These are phyloP conservation scores for Paxillus rubicundulus DNA, from an alignment of 768 basidiomycete species.

Conservation along the genomic window DNA sequence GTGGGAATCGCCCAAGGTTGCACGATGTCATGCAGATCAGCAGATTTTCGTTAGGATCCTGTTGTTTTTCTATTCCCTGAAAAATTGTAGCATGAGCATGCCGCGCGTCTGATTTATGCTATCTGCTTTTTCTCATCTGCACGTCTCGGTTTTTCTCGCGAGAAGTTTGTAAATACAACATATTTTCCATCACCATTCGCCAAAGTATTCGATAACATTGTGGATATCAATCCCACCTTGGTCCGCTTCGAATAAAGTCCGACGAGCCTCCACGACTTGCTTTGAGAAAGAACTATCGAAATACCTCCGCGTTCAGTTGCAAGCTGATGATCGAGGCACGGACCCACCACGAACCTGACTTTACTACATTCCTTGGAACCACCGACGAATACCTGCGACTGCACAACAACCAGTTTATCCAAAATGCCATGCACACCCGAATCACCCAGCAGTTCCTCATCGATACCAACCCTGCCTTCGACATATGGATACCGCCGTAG, in stretches of 20 bases:
- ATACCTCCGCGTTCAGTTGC: not conserved
- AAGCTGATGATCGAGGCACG: not conserved
- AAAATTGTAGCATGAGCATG: slow-evolving; percentile 31
- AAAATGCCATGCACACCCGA: slow-evolving; percentile 52
- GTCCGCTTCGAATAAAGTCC: slow-evolving; percentile 17
- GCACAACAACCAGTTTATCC: slow-evolving; percentile 53
- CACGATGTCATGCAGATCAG: slow-evolving; percentile 2
- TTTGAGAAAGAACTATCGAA: slow-evolving; percentile 48
- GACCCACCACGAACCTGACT: slow-evolving; percentile 37
- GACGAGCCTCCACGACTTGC: slow-evolving; percentile 48
- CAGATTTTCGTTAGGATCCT: not conserved
- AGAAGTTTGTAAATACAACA: too few relatives aligned
- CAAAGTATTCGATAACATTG: slow-evolving; percentile 47
- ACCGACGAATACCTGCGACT: slow-evolving; percentile 49
- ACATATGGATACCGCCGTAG: slow-evolving; percentile 23
- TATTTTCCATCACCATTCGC: slow-evolving; percentile 23
- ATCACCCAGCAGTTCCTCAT: slow-evolving; percentile 41
- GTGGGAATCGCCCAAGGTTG: not conserved
- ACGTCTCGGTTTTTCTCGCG: not conserved
- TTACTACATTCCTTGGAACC: slow-evolving; percentile 47
- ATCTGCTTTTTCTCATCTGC: slow-evolving; percentile 9
- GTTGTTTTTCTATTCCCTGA: not conserved
- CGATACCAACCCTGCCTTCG: slow-evolving; percentile 17
- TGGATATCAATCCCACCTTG: slow-evolving; percentile 18
- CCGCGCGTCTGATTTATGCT: slow-evolving; percentile 28